Evolutionary conservation across 805 yeast species (phyloP).

Genomic region (Ogataea trehalophila): DNA sequence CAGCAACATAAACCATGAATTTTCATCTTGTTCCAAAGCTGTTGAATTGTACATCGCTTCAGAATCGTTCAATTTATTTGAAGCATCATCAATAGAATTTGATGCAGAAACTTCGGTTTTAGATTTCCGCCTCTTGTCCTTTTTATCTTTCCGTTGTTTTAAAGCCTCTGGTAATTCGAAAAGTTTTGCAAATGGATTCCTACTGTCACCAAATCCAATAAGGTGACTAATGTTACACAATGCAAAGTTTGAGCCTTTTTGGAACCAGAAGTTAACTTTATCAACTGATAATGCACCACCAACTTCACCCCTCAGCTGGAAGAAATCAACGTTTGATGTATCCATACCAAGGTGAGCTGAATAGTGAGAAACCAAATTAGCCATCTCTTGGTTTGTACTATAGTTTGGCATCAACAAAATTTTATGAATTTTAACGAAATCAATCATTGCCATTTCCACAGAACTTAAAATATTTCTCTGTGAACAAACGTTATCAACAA

Average conservation of each 20-base stretch:
- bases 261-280: constrained; percentile 66
- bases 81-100: constrained; percentile 4
- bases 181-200: constrained; percentile 70
- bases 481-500: constrained; percentile 73
- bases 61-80: constrained; percentile 12
- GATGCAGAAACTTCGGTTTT: constrained; percentile 11
- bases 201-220: constrained; percentile 72
- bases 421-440: constrained; percentile 62
- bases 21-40: constrained; percentile 27
- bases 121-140: constrained; percentile 55
- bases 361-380: constrained; percentile 58
- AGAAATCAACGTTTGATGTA: constrained; percentile 57
- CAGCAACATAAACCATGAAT: constrained; percentile 55
- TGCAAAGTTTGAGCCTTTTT: constrained; percentile 72
- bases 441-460: constrained; percentile 55
- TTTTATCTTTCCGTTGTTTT: constrained; percentile 66
- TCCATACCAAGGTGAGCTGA: constrained; percentile 66
- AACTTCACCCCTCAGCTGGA: constrained; percentile 40
- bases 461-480: constrained; percentile 55
- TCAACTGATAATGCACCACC: constrained; percentile 34
- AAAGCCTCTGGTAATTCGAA: constrained; percentile 69
- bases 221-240: constrained; percentile 69
- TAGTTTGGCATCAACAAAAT: constrained; percentile 58
- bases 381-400: constrained; percentile 48
- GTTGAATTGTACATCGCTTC: constrained; percentile 22